Percentiles rank a stretch among this genome's conserved stretches.
Evolutionary conservation across 805 yeast genomes (phyloP).

Genomic region (Ogataea paradorogensis): DNA sequence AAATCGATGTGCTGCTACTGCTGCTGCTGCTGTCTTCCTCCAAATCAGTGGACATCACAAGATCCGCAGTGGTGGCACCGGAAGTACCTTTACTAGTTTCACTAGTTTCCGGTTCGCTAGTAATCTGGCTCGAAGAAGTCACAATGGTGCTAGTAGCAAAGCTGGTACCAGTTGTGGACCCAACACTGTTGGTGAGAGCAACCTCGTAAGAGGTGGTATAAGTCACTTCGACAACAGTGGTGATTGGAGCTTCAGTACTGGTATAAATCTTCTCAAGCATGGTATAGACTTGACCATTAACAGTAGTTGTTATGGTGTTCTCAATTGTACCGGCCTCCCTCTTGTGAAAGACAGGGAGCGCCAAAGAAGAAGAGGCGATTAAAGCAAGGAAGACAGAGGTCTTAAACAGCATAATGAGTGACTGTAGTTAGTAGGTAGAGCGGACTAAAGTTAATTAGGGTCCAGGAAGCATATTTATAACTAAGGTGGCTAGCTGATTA

Average conservation of each 20-base stretch:
- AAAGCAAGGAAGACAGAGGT: constrained; percentile 9
- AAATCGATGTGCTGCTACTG: neutral
- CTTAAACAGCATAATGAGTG: constrained; percentile 13
- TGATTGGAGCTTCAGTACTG: constrained; percentile 25
- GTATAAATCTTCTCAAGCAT: constrained; percentile 28
- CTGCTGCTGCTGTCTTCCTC: neutral
- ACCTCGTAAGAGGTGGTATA: constrained; percentile 16
- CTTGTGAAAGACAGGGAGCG: constrained; percentile 15
- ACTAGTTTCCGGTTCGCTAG: constrained; percentile 1
- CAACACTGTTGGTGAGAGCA: constrained; percentile 1
- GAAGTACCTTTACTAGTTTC: constrained; percentile 7
- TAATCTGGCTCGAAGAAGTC: neutral
- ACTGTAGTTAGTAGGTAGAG: constrained; percentile 9
- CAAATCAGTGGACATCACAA: constrained; percentile 2
- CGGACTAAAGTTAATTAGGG: neutral
- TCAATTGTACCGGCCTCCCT: constrained; percentile 8
- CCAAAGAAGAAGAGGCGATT: constrained; percentile 11
- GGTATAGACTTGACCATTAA: constrained; percentile 19
- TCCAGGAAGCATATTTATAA: neutral
- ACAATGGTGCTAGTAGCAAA: neutral
- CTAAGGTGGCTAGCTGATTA: constrained; percentile 4
- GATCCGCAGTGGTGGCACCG: constrained; percentile 3
- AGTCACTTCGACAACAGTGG: constrained; percentile 21
- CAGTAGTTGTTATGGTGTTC: constrained; percentile 21
- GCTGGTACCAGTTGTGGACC: constrained; percentile 6